These are phyloP conservation scores for Silybum marianum DNA, from an alignment of 129 eudicot genomes.

Conservation along the genomic window DNA sequence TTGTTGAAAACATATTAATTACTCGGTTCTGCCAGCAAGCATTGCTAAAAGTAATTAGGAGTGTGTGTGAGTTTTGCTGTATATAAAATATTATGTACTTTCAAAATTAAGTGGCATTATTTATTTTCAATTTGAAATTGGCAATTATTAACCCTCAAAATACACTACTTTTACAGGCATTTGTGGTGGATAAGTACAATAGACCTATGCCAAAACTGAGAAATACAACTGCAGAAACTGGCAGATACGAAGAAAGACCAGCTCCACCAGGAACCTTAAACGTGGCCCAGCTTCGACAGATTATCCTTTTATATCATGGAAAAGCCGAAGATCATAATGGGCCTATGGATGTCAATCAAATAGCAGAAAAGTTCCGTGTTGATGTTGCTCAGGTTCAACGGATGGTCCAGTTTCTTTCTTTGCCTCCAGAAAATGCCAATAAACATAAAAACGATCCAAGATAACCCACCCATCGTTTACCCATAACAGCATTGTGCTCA, in stretches of 20 bases:
- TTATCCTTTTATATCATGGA: conserved; percentile 80
- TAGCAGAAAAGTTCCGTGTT: conserved; percentile 62
- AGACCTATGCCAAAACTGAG: conserved; percentile 87
- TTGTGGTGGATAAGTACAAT: conserved; percentile 68
- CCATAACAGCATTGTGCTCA: conserved; percentile 13
- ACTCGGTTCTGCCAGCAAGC: background rate
- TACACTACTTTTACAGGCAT: conserved; percentile 48
- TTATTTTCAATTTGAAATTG: background rate
- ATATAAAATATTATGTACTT: background rate
- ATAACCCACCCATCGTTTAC: too few species aligned
- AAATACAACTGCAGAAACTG: conserved; percentile 64
- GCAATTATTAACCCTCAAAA: conserved; percentile 16
- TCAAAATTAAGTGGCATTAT: background rate
- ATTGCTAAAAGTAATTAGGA: background rate
- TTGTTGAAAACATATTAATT: background rate
- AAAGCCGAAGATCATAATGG: conserved; percentile 73
- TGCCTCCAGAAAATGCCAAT: conserved; percentile 62
- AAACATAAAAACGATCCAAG: conserved; percentile 46
- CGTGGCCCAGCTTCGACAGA: conserved; percentile 74
- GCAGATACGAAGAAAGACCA: conserved; percentile 64
- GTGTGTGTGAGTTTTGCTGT: background rate
- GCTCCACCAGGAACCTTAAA: conserved; percentile 83
- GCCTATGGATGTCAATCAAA: conserved; percentile 63
- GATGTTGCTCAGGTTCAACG: conserved; percentile 62
- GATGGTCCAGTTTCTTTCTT: conserved; percentile 57